Base-by-base conservation (phyloP, 306 rosid genomes). In the Pterocarpus macrocarpus region DNA sequence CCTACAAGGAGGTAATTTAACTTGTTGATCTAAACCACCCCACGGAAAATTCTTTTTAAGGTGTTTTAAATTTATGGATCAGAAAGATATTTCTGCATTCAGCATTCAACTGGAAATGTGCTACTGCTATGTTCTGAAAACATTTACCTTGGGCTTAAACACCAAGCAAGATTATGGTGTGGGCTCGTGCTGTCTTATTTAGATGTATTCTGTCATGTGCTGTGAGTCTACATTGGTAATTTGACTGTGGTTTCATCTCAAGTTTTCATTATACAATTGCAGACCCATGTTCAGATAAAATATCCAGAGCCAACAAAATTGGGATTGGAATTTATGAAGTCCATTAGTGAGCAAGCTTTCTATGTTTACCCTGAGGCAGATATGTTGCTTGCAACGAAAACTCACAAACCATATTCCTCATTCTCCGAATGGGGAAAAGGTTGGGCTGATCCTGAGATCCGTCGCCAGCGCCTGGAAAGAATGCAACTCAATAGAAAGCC, bases 371-470 rank as follows among this genome's bases (percentile, higher is more conserved):
- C 97, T 35, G 97, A 94, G 84, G 94, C 97, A 71, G 98, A 94
- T 78, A 94, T 94, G 97, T 87, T 90, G 50, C 90, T 92, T 74
- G 90, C 89, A 28, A 68, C 15, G 76, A 83, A 83, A 72, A 85
- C 71, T 56, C 39, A 80, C 59, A 86, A 85, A 77, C 82, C 95
- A 34, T 91, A 38, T 85, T 90, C 97, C 33, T 82, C 90, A 56
- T 93, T 95, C 91, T 87, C 95, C 0, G 95, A 93, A 45, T 95
- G 97, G 97, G 93, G 94, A 81, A 90, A 76, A 64, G 97, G 97
- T 75, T 95, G 97, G 99, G 99, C 97, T 8, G 94, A 95, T 89
- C 97, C 99, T 52, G 94, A 88, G 89, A 93, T 95, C 73, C 95
- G 97, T 36, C 97, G 85, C 49, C 94, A 90, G 76, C 92, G 99